Evolutionary conservation across 2,329 filamentous ascomycete genomes (phyloP).

Genomic region (Bimuria novae-zelandiae): DNA sequence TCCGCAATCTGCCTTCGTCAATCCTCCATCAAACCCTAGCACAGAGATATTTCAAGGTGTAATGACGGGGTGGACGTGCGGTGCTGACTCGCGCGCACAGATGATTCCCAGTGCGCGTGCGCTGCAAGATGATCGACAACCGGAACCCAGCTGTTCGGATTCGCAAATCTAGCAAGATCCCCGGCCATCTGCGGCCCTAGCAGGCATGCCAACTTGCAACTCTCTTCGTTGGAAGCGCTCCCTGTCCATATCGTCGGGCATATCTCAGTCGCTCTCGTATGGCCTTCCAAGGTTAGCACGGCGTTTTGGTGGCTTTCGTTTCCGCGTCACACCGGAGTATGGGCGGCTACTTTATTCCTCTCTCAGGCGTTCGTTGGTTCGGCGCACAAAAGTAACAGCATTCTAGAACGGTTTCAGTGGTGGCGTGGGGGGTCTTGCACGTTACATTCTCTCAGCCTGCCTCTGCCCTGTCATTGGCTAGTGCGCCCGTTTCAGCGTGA

Average conservation of each 20-base stretch:
- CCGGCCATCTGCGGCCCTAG: conserved; percentile 4
- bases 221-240: conserved; percentile 7
- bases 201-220: conserved; percentile 1
- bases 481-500: conserved; percentile 22
- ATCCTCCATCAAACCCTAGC: neutral
- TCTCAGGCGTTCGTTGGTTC: conserved; percentile 25
- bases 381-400: conserved; percentile 40
- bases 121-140: conserved; percentile 20
- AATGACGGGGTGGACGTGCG: neutral
- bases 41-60: neutral
- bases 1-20: neutral
- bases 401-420: conserved; percentile 37
- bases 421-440: conserved; percentile 27
- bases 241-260: conserved; percentile 13
- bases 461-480: conserved; percentile 19
- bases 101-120: conserved; percentile 17
- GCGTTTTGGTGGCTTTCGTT: conserved; percentile 32
- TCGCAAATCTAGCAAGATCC: conserved; percentile 12
- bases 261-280: conserved; percentile 27
- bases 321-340: conserved; percentile 24
- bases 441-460: conserved; percentile 16
- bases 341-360: conserved; percentile 27
- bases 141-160: conserved; percentile 21
- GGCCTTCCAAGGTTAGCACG: too few relatives aligned
- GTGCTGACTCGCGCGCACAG: conserved; percentile 26